Evolutionary conservation across 192 early-diverging fungal genomes (phyloP).

Genomic region (Hyaloraphidium curvatum): DNA sequence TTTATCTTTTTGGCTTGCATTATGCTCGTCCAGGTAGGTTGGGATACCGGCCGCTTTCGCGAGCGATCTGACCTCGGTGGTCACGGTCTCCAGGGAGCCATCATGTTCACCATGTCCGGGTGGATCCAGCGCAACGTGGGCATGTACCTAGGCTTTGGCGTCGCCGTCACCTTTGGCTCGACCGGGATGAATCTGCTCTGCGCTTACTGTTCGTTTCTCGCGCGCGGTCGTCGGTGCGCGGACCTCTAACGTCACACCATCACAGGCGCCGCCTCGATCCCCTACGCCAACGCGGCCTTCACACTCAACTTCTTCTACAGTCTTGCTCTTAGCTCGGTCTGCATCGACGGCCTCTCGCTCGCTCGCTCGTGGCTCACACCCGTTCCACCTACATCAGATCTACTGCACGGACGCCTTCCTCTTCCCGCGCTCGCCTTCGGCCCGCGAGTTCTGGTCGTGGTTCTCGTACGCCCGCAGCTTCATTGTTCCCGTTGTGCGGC

Average conservation of each 20-base stretch:
- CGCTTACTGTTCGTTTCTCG: no score
- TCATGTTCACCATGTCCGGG: not conserved
- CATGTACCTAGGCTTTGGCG: not conserved
- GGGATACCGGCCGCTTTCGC: not conserved
- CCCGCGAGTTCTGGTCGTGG: no score
- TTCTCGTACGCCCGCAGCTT: not conserved
- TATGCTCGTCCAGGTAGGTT: no score
- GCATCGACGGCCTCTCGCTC: not conserved
- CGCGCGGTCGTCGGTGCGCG: no score
- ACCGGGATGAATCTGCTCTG: not conserved
- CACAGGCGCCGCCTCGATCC: no score
- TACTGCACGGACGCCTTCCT: no score
- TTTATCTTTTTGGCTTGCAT: not conserved
- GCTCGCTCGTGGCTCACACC: no score
- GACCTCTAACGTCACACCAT: no score
- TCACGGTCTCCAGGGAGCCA: no score
- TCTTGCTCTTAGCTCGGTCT: not conserved
- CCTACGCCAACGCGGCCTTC: constrained; percentile 3
- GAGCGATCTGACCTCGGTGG: not conserved
- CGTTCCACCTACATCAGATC: no score
- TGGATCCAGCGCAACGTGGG: not conserved
- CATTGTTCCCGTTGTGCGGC: not conserved
- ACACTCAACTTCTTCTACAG: not conserved
- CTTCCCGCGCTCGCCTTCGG: not conserved
- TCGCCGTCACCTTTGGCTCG: not conserved